Conservation (phyloP, 208 protist genomes). For the Naegleria lovaniensis region DNA sequence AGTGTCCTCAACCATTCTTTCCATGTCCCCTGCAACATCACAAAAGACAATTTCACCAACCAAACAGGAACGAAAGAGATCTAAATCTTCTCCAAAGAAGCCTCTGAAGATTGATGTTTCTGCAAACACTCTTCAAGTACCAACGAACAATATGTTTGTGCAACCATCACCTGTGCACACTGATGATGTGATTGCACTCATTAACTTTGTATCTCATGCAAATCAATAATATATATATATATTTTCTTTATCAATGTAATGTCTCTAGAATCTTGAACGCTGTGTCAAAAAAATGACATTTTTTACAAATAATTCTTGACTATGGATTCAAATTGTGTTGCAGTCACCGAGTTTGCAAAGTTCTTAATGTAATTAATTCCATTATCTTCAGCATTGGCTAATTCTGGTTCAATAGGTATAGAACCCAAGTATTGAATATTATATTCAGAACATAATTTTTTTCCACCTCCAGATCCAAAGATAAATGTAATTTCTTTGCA, state of each 20-base stretch:
- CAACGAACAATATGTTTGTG: background rate
- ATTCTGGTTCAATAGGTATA: conserved; percentile 42
- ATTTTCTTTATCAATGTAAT: background rate
- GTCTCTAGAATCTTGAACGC: no score
- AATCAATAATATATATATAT: background rate
- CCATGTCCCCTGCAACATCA: background rate
- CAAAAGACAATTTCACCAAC: background rate
- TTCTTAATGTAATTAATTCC: conserved; percentile 35
- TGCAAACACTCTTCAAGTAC: background rate
- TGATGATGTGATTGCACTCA: background rate
- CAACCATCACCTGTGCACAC: background rate
- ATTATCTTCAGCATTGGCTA: conserved; percentile 35
- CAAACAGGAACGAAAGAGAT: background rate
- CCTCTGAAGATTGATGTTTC: background rate
- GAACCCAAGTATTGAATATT: conserved; percentile 39
- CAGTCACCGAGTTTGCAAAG: conserved; percentile 25
- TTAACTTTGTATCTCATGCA: background rate
- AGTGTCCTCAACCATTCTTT: background rate
- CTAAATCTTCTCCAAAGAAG: background rate
- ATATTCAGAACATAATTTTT: conserved; percentile 54
- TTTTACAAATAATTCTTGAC: background rate
- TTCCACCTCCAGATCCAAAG: conserved; percentile 69
- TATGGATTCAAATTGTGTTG: conserved; percentile 25
- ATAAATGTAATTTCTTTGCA: conserved; percentile 76
- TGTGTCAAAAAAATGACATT: no score